Evolutionary conservation across 1,284 basidiomycete genomes (phyloP).

Genomic region (Fomitopsis betulina): DNA sequence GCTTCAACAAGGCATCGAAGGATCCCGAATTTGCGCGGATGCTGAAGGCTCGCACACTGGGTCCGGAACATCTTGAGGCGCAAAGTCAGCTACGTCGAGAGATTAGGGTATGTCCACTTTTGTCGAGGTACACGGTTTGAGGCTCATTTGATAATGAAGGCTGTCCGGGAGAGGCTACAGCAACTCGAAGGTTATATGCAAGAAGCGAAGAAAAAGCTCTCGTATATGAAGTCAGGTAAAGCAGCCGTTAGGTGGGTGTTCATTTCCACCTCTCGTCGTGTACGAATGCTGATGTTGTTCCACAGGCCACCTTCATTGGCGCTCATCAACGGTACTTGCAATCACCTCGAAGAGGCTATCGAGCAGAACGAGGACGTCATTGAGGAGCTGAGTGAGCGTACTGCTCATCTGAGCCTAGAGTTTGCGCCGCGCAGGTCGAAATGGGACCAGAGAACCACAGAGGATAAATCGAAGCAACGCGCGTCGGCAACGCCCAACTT

Average conservation of each 20-base stretch:
- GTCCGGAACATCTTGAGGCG: constrained; percentile 83
- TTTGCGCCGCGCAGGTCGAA: constrained; percentile 12
- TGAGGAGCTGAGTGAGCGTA: constrained; percentile 52
- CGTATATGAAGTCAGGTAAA: constrained; percentile 59
- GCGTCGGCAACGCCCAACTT: constrained; percentile 46
- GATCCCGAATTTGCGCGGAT: constrained; percentile 81
- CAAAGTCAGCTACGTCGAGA: constrained; percentile 71
- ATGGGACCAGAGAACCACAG: constrained; percentile 37
- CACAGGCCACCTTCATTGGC: constrained; percentile 67
- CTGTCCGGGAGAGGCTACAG: constrained; percentile 64
- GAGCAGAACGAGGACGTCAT: constrained; percentile 75
- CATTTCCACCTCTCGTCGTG: not conserved
- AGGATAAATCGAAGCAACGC: constrained; percentile 31
- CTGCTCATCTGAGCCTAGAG: constrained; percentile 49
- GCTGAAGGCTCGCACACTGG: constrained; percentile 76
- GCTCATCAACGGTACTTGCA: not conserved
- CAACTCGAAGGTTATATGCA: constrained; percentile 76
- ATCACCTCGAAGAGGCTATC: constrained; percentile 30
- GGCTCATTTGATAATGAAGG: constrained; percentile 31
- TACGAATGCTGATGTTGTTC: not conserved
- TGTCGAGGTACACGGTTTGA: not conserved
- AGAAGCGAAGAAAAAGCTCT: constrained; percentile 64
- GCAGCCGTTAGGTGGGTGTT: constrained; percentile 53
- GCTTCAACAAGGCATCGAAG: constrained; percentile 70
- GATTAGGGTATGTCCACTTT: constrained; percentile 48